phyloP scores from a whole-genome alignment of 2,329 filamentous ascomycete species.

The Penicillium crustosum region DNA sequence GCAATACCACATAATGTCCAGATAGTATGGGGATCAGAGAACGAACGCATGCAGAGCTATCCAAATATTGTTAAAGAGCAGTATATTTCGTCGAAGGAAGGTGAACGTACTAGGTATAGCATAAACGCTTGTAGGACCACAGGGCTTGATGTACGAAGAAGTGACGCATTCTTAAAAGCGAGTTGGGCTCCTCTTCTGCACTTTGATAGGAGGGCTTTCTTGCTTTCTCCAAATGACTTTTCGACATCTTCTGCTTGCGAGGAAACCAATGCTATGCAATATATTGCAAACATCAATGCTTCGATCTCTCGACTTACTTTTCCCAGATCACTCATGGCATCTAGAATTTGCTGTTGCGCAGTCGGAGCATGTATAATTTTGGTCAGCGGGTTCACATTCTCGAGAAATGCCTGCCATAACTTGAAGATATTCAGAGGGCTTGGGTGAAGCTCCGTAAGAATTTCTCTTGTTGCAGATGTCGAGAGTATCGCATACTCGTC shows the following conservation, averaged over 20 bases:
- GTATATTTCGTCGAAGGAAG: neutral
- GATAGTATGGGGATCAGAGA: slow-evolving; percentile 49
- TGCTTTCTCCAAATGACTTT: slow-evolving; percentile 23
- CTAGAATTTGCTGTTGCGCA: slow-evolving; percentile 26
- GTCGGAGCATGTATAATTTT: slow-evolving; percentile 71
- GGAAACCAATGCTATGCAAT: slow-evolving; percentile 49
- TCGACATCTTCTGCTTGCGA: slow-evolving; percentile 34
- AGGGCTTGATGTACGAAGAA: slow-evolving; percentile 48
- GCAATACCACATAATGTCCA: slow-evolving; percentile 54
- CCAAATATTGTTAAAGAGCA: neutral
- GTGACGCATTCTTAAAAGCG: slow-evolving; percentile 19
- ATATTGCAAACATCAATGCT: slow-evolving; percentile 67
- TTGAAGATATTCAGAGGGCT: slow-evolving; percentile 25
- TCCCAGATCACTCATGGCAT: slow-evolving; percentile 22
- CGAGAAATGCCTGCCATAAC: slow-evolving; percentile 29
- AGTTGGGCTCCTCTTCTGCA: slow-evolving; percentile 20
- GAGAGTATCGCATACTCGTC: slow-evolving; percentile 18
- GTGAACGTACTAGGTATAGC: slow-evolving; percentile 42
- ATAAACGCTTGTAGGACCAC: slow-evolving; percentile 49
- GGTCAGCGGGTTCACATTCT: slow-evolving; percentile 62
- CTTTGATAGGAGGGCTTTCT: slow-evolving; percentile 16
- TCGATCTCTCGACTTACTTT: slow-evolving; percentile 45
- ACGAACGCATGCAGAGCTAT: slow-evolving; percentile 36
- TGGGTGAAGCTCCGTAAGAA: slow-evolving; percentile 19
- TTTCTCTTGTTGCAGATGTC: neutral